These are phyloP conservation scores for Termitomyces sp. DNA, from an alignment of 768 basidiomycete genomes.

Conservation along the genomic window DNA sequence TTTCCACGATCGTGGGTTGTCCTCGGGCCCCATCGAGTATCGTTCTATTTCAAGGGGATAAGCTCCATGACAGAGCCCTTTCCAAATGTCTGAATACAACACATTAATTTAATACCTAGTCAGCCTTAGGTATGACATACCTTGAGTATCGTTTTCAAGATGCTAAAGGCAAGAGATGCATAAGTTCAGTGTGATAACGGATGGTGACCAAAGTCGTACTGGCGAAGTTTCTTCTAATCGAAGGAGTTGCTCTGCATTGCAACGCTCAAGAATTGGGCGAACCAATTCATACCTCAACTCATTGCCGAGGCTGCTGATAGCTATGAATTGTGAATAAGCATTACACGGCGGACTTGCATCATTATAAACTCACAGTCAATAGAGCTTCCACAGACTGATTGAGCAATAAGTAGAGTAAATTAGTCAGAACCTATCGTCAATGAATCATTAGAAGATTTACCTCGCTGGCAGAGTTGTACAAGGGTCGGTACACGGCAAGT, in stretches of 20 bases:
- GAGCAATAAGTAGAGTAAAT: background rate
- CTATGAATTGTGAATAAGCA: constrained; percentile 30
- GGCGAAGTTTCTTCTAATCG: constrained; percentile 69
- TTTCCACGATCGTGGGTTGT: constrained; percentile 62
- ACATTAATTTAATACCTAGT: background rate
- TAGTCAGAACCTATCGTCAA: constrained; percentile 5
- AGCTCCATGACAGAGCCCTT: constrained; percentile 55
- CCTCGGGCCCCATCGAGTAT: constrained; percentile 34
- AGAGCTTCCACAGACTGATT: constrained; percentile 54
- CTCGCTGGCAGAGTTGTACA: constrained; percentile 68
- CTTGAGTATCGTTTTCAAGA: constrained; percentile 52
- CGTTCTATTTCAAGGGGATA: constrained; percentile 53
- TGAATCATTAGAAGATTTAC: constrained; percentile 29
- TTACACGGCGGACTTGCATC: background rate
- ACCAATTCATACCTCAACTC: constrained; percentile 61
- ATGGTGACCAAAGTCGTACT: constrained; percentile 36
- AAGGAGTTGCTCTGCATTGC: constrained; percentile 65
- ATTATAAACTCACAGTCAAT: constrained; percentile 49
- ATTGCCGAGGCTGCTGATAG: constrained; percentile 61
- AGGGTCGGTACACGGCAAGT: constrained; percentile 55
- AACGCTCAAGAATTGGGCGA: constrained; percentile 71
- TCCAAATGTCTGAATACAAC: constrained; percentile 57
- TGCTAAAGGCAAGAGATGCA: constrained; percentile 32
- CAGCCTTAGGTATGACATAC: constrained; percentile 26
- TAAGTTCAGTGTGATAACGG: background rate